A percentile compares a stretch with the other conserved stretches of the same genome.
Conservation (phyloP, 1,139 yeast genomes). For the Pichia inconspicua region DNA sequence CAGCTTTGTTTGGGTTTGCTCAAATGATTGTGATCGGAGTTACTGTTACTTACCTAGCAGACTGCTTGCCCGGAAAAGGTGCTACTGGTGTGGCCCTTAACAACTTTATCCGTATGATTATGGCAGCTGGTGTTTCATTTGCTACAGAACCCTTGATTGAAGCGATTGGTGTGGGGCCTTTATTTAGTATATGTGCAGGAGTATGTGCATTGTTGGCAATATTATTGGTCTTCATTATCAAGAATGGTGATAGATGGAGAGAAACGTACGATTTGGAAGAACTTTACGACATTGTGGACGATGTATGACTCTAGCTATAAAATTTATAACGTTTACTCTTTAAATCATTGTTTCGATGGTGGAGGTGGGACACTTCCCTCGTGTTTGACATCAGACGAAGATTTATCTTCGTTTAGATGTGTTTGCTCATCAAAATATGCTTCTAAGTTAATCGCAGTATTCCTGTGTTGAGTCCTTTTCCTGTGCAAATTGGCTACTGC, state of each 20-base stretch:
- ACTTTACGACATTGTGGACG: constrained; percentile 42
- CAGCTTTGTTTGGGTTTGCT: constrained; percentile 74
- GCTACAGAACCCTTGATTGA: constrained; percentile 58
- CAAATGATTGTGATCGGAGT: constrained; percentile 81
- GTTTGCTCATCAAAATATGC: constrained; percentile 14
- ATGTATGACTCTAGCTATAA: background rate
- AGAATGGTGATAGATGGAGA: constrained; percentile 55
- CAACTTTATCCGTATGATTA: constrained; percentile 61
- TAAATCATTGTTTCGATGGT: constrained; percentile 1
- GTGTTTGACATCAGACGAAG: constrained; percentile 1
- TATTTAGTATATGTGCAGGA: constrained; percentile 60
- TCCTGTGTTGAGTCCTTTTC: constrained; percentile 6
- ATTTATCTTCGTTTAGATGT: constrained; percentile 1
- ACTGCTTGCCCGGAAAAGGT: constrained; percentile 79
- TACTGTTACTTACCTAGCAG: constrained; percentile 74
- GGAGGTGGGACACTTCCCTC: constrained; percentile 6
- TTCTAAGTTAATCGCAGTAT: constrained; percentile 5
- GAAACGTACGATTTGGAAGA: constrained; percentile 54
- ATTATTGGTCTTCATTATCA: constrained; percentile 43
- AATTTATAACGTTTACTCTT: too few relatives aligned
- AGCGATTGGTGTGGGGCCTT: constrained; percentile 64
- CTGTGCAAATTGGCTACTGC: constrained; percentile 6
- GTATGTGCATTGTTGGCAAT: constrained; percentile 39
- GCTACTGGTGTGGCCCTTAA: constrained; percentile 85
- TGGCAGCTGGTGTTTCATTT: constrained; percentile 75